Percentiles rank a stretch among this genome's conserved stretches.
Evolutionary conservation across 441 rosid genomes (phyloP).

Genomic region (Adansonia madagascariensis): DNA sequence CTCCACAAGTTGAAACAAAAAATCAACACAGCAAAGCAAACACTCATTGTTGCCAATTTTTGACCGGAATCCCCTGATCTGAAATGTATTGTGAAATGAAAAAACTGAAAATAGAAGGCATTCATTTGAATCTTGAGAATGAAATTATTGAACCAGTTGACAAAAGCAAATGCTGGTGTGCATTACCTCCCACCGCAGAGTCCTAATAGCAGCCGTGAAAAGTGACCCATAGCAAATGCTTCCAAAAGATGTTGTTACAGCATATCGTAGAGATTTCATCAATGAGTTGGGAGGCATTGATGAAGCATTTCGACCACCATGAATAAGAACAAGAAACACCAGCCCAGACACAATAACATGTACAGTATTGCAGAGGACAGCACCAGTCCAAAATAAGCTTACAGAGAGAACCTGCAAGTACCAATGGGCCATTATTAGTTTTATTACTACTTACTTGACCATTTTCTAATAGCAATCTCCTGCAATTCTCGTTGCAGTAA

Average conservation of each 20-base stretch:
- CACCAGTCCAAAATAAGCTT: constrained; percentile 98
- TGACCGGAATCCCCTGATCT: constrained; percentile 94
- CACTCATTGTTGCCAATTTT: constrained; percentile 96
- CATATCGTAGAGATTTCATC: constrained; percentile 67
- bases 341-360: constrained; percentile 96
- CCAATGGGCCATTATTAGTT: constrained; percentile 33
- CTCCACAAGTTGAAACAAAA: constrained; percentile 87
- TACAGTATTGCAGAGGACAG: constrained; percentile 88
- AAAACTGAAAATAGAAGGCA: constrained; percentile 7
- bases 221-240: constrained; percentile 97
- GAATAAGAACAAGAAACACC: constrained; percentile 85
- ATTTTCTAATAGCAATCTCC: constrained; percentile 30
- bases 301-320: constrained; percentile 71
- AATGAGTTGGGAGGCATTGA: constrained; percentile 79
- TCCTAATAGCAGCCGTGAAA: constrained; percentile 92
- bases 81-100: constrained; percentile 32
- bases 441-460: constrained; percentile 21
- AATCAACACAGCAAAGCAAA: constrained; percentile 91
- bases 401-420: constrained; percentile 77
- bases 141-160: constrained; percentile 13
- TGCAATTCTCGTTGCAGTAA: constrained; percentile 36
- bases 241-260: constrained; percentile 91
- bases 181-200: constrained; percentile 92
- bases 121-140: constrained; percentile 16
- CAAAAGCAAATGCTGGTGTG: constrained; percentile 17